Evolutionary conservation across 768 basidiomycete genomes (phyloP).

Genomic region (Calocybe cyanea): DNA sequence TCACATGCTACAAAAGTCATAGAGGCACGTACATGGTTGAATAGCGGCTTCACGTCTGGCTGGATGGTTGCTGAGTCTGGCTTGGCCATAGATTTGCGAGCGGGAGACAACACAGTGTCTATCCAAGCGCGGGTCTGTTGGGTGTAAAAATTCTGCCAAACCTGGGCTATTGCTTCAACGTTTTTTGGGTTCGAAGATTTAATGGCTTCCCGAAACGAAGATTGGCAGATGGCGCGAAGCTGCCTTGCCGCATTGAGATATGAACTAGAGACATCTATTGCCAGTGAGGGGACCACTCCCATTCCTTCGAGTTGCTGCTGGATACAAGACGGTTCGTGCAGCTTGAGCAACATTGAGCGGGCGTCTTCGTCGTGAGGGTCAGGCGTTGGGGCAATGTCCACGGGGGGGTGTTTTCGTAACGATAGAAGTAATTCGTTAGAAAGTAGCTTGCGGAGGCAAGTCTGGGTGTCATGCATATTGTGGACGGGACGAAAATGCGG

Average conservation of each 20-base stretch:
- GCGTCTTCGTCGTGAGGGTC: too few relatives aligned
- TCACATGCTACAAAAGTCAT: background rate
- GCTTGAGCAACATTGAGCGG: background rate
- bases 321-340: slow-evolving; percentile 2
- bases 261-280: slow-evolving; percentile 1
- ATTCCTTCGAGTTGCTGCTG: background rate
- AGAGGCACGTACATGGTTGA: slow-evolving; percentile 6
- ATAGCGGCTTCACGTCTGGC: slow-evolving; percentile 1
- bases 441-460: too few relatives aligned
- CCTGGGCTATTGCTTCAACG: background rate
- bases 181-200: background rate
- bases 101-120: background rate
- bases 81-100: background rate
- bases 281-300: background rate
- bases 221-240: background rate
- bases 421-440: too few relatives aligned
- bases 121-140: slow-evolving; percentile 3
- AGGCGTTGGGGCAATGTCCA: too few relatives aligned
- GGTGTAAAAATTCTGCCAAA: background rate
- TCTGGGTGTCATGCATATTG: too few relatives aligned
- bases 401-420: too few relatives aligned
- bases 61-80: background rate
- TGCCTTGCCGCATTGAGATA: slow-evolving; percentile 5
- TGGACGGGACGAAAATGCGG: too few relatives aligned
- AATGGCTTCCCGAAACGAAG: background rate